A percentile compares a stretch with the other conserved stretches of the same genome.
These are phyloP conservation scores for Cyanidiococcus yangmingshanensis DNA, from an alignment of 23 red algal genomes.

Conservation along the genomic window DNA sequence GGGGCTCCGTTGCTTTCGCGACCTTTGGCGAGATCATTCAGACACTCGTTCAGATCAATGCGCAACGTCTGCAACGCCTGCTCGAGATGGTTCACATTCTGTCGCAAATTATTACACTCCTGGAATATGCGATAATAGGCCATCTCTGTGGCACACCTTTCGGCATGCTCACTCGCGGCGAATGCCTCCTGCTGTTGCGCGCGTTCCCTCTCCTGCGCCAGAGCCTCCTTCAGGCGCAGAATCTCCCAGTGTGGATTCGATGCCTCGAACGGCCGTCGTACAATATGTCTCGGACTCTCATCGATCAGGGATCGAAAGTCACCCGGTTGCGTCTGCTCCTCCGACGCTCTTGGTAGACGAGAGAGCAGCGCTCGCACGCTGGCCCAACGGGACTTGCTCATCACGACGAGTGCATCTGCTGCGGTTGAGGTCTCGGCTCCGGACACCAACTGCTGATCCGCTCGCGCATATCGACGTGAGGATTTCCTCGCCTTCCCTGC, in stretches of 20 bases:
- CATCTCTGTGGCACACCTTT: slow-evolving; percentile 11
- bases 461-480: too few species aligned
- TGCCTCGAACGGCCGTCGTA: not conserved
- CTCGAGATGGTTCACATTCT: not conserved
- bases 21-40: not conserved
- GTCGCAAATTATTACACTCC: not conserved
- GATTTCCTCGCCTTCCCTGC: too few species aligned
- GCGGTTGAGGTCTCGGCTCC: not conserved
- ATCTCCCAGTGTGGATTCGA: slow-evolving; percentile 9
- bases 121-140: not conserved
- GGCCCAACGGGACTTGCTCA: not conserved
- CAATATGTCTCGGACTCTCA: slow-evolving; percentile 1
- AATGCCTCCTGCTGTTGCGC: not conserved
- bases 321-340: not conserved
- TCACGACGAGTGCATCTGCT: not conserved
- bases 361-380: not conserved
- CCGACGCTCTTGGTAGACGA: too few species aligned
- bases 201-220: not conserved
- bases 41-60: not conserved
- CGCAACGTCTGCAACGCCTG: not conserved
- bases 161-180: not conserved
- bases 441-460: too few species aligned
- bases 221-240: not conserved
- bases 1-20: not conserved
- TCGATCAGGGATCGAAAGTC: not conserved